Conservation (phyloP, 2,329 filamentous ascomycete species). For the Fusarium nematophilum region DNA sequence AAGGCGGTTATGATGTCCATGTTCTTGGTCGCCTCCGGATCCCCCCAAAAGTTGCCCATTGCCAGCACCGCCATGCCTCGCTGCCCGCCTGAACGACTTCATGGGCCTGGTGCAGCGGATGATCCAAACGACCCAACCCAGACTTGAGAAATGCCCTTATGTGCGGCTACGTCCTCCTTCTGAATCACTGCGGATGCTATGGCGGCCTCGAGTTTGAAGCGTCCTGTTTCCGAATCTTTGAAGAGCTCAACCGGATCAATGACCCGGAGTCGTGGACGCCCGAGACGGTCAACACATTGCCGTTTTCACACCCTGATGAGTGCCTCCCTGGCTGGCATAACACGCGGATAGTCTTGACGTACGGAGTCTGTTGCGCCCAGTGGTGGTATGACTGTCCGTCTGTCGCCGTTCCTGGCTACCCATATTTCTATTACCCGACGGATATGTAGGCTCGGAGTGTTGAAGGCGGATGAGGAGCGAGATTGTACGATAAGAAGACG, state of each 20-base stretch:
- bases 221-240: slow-evolving; percentile 37
- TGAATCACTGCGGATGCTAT: slow-evolving; percentile 45
- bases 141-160: slow-evolving; percentile 29
- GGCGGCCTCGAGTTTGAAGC: slow-evolving; percentile 38
- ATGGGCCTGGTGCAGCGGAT: slow-evolving; percentile 20
- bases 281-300: slow-evolving; percentile 34
- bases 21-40: slow-evolving; percentile 5
- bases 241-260: slow-evolving; percentile 46
- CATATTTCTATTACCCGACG: slow-evolving; percentile 15
- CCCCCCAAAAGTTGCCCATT: not conserved
- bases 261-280: slow-evolving; percentile 39
- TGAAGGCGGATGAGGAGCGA: not conserved
- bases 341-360: slow-evolving; percentile 30
- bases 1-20: slow-evolving; percentile 26
- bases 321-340: slow-evolving; percentile 45
- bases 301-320: slow-evolving; percentile 38
- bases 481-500: slow-evolving; percentile 13
- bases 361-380: slow-evolving; percentile 29
- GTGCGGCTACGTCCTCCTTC: slow-evolving; percentile 45
- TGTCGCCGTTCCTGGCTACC: slow-evolving; percentile 22
- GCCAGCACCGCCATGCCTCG: slow-evolving; percentile 27
- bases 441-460: not conserved
- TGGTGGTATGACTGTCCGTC: slow-evolving; percentile 35
- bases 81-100: slow-evolving; percentile 15
- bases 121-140: slow-evolving; percentile 9